Base-by-base conservation (phyloP, 495 filamentous ascomycete genomes). In the Aspergillus hancockii region DNA sequence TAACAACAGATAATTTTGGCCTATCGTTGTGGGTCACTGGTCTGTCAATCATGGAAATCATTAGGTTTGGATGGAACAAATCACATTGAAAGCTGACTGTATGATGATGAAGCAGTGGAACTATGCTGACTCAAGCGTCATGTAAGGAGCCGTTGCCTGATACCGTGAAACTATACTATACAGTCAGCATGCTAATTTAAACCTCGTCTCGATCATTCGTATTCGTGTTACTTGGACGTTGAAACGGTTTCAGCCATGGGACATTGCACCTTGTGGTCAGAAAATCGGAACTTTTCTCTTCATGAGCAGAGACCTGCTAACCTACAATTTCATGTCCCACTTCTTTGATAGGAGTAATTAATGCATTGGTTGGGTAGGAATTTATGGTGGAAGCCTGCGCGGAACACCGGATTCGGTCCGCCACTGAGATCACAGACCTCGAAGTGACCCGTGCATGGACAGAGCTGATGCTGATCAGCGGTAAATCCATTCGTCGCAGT, bases 31-130 rank as follows among this genome's bases (percentile, higher is more conserved):
- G 19, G 56, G 19, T 18, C 49, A 32, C 30, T 32, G n/a, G n/a
- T 45, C 32, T 58, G 49, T 50, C 56, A 52, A 52, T 58, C 36
- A 58, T 52, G 56, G 32, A 45, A 58, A 58, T 58, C 49, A 52
- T 52, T 8, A 16, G 49, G 36, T 28, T 43, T 21, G 16, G 12
- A 41, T 36, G 34, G 16, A 41, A 41, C 38, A 14, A 41, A 41
- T 41, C 38, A 9, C 46, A 25, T 12, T 12, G 9, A 16, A 31
- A 21, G 21, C 30, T 52, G 49, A 28, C 18, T 32, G n/a, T 23
- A 19, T n/a, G 43, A 47, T 47, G 43, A 47, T 23, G 43, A 47
- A 23, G 43, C 51, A 32, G 30, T 52, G 49, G 28, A 28, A n/a
- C 47, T 31, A 31, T n/a, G 23, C 21, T 50, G 23, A 28, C 49